Evolutionary conservation across 345 rosid species (phyloP), one percentile per base, ranked within the genome.

Genomic region (Boechera divaricarpa): DNA sequence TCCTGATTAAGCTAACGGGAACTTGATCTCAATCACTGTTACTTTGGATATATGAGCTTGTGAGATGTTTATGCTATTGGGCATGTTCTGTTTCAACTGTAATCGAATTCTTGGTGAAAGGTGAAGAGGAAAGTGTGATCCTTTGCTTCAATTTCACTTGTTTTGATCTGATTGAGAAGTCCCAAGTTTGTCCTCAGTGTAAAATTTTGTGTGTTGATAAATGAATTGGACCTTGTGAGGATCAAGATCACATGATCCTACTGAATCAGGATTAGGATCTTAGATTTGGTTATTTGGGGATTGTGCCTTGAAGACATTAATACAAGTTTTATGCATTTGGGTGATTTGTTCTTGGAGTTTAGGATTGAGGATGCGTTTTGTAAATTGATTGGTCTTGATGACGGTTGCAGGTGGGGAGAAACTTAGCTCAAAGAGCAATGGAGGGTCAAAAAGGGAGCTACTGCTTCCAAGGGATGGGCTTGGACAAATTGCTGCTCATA

Each of bases 401-500:
- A 78, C 65, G 12, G 79, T 77, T 83, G 82, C 83, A 92, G 96
- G 97, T 77, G 86, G 88, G 66, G 96, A 95, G 61, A 87, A 89
- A 77, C 87, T 86, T 15, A 86, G 84, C 83, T 73, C 88, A 76
- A 89, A 89, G 87, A 86, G 72, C 80, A 85, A 87, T 64, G 89
- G 83, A 31, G 92, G 85, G 44, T 80, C 88, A 39, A 91, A 86
- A 75, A 83, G 84, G 80, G 98, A 95, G 71, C 48, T 87, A 49
- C 82, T 81, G 5, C 69, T 72, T 70, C 83, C 85, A 24, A 91
- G 85, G 73, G 97, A 89, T 76, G 88, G 75, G 6, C 83, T 89
- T 32, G 86, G 81, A 28, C 85, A 85, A 70, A 94, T 94, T 61
- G 89, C 98, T 47, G 97, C 99, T 63, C 99, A 90, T 57, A 95